A percentile compares a stretch with the other conserved stretches of the same genome.
These are phyloP conservation scores for Lantana camara DNA, from an alignment of 257 asterid genomes.

Conservation along the genomic window DNA sequence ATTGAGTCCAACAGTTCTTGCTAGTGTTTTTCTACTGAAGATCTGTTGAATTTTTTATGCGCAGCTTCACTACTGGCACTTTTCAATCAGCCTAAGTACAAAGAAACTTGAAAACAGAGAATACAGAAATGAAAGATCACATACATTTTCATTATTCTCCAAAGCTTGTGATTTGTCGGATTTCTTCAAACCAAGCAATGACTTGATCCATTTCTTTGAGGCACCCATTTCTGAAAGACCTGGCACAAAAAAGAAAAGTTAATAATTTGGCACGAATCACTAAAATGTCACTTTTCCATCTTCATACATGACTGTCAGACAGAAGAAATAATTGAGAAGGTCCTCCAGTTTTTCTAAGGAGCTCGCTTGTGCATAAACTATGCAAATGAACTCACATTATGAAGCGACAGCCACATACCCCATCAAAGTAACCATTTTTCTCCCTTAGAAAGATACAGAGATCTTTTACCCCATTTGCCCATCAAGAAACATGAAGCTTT, in stretches of 20 bases:
- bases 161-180: slow-evolving; percentile 66
- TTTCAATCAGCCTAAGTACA: slow-evolving; percentile 11
- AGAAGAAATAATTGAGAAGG: slow-evolving; percentile 1
- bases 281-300: slow-evolving; percentile 8
- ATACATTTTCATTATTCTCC: slow-evolving; percentile 67
- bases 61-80: slow-evolving; percentile 6
- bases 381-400: slow-evolving; percentile 17
- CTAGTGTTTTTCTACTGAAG: neutral
- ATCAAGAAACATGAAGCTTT: slow-evolving; percentile 16
- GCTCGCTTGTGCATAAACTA: slow-evolving; percentile 13
- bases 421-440: slow-evolving; percentile 7
- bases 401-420: neutral
- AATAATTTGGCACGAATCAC: slow-evolving; percentile 7
- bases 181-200: slow-evolving; percentile 80
- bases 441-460: slow-evolving; percentile 17
- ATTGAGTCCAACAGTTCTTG: neutral
- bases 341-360: neutral
- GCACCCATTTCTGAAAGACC: slow-evolving; percentile 76
- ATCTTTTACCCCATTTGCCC: neutral
- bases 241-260: slow-evolving; percentile 38
- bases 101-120: slow-evolving; percentile 8
- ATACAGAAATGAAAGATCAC: slow-evolving; percentile 28
- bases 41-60: neutral
- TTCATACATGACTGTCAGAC: neutral
- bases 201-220: slow-evolving; percentile 86